These are phyloP conservation scores for Gossypium thurberi DNA, from an alignment of 345 rosid species.

Conservation along the genomic window DNA sequence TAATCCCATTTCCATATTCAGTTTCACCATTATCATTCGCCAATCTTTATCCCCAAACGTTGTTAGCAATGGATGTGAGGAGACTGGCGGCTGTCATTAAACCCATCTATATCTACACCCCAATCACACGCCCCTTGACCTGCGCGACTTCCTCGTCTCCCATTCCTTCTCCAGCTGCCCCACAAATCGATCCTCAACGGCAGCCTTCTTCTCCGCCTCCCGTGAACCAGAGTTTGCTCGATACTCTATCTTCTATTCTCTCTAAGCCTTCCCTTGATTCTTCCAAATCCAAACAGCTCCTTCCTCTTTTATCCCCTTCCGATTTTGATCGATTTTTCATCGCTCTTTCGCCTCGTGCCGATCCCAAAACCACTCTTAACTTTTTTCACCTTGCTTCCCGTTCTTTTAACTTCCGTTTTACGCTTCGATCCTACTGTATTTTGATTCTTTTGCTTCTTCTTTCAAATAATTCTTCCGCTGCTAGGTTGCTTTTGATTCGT, in stretches of 20 bases:
- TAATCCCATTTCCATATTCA: slow-evolving; percentile 21
- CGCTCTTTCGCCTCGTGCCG: slow-evolving; percentile 37
- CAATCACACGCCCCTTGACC: slow-evolving; percentile 36
- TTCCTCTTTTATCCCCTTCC: slow-evolving; percentile 40
- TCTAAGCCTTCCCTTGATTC: slow-evolving; percentile 44
- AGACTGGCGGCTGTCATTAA: slow-evolving; percentile 27
- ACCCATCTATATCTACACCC: slow-evolving; percentile 18
- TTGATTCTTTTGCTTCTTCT: slow-evolving; percentile 49
- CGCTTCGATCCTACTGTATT: slow-evolving; percentile 58
- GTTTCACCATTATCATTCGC: not conserved
- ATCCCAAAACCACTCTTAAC: slow-evolving; percentile 50
- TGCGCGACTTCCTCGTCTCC: slow-evolving; percentile 19
- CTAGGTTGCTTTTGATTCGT: slow-evolving; percentile 51
- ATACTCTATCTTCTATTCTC: slow-evolving; percentile 40
- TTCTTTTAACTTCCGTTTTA: slow-evolving; percentile 50
- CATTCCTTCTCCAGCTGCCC: not conserved
- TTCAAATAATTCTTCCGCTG: slow-evolving; percentile 39
- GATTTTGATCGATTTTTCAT: slow-evolving; percentile 48
- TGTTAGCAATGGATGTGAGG: slow-evolving; percentile 48
- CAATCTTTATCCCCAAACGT: not conserved
- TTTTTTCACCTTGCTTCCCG: slow-evolving; percentile 59
- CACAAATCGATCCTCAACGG: slow-evolving; percentile 8
- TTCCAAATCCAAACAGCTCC: slow-evolving; percentile 38
- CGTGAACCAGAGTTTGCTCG: slow-evolving; percentile 28
- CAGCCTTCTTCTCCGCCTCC: slow-evolving; percentile 23